Evolutionary conservation across 1,284 basidiomycete species (phyloP).

Genomic region (Ustilago nuda): DNA sequence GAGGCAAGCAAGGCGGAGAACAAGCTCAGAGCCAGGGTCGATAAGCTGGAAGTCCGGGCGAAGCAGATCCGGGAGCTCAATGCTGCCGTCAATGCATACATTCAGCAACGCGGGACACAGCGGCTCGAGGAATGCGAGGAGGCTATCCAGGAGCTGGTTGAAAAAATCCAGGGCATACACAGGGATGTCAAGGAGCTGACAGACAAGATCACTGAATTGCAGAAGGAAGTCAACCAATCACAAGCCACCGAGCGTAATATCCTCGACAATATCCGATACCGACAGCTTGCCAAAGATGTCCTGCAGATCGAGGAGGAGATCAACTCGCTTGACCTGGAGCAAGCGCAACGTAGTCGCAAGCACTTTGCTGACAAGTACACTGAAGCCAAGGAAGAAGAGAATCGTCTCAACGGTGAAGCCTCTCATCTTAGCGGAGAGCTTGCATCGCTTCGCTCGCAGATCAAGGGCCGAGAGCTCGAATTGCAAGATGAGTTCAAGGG

Average conservation of each 20-base stretch:
- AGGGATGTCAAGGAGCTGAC: conserved; percentile 48
- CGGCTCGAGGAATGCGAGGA: conserved; percentile 51
- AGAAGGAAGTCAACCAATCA: conserved; percentile 69
- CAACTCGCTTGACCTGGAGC: conserved; percentile 69
- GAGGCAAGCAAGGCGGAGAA: conserved; percentile 74
- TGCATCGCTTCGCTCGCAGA: conserved; percentile 56
- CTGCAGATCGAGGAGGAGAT: conserved; percentile 79
- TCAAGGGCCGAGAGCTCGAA: conserved; percentile 76
- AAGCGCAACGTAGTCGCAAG: conserved; percentile 70
- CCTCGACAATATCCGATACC: conserved; percentile 85
- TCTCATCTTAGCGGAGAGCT: conserved; percentile 62
- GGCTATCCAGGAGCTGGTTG: conserved; percentile 60
- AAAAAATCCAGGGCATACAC: conserved; percentile 45
- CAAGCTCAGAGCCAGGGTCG: conserved; percentile 72
- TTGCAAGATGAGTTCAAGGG: conserved; percentile 85
- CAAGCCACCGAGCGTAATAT: conserved; percentile 74
- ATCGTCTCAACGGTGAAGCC: conserved; percentile 77
- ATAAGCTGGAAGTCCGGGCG: conserved; percentile 38
- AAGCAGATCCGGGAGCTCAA: conserved; percentile 57
- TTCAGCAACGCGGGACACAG: conserved; percentile 50
- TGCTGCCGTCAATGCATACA: conserved; percentile 40
- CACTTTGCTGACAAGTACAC: conserved; percentile 86
- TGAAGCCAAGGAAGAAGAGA: conserved; percentile 78
- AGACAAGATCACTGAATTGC: conserved; percentile 53
- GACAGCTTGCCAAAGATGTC: conserved; percentile 79